phyloP scores from a whole-genome alignment of 495 filamentous ascomycete species.

The Hypoxylon cercidicola region DNA sequence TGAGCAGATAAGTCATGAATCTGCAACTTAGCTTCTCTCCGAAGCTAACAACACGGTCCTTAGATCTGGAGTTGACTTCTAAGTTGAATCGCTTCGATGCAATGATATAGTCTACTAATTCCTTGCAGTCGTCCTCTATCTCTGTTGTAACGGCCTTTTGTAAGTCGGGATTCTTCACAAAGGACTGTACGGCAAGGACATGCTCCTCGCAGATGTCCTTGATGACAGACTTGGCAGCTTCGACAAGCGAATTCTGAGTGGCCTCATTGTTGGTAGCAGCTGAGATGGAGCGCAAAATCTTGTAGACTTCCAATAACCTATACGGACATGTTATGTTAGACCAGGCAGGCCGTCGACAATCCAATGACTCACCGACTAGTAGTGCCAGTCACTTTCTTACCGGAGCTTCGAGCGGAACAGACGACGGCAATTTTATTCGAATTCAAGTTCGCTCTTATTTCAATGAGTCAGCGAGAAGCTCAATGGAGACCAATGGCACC shows the following conservation, averaged over 20 bases:
- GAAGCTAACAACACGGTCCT: constrained; percentile 90
- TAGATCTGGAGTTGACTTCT: constrained; percentile 80
- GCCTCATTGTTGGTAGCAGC: constrained; percentile 71
- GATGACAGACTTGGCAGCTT: constrained; percentile 75
- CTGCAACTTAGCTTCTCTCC: constrained; percentile 94
- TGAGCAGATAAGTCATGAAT: constrained; percentile 83
- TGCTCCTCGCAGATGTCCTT: constrained; percentile 80
- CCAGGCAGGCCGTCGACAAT: constrained; percentile 11
- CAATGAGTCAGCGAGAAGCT: constrained; percentile 28
- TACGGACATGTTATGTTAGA: constrained; percentile 22
- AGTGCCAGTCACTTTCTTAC: constrained; percentile 89
- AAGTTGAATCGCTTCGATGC: constrained; percentile 67
- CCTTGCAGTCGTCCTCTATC: constrained; percentile 77
- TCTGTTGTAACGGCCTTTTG: constrained; percentile 64
- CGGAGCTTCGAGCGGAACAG: constrained; percentile 91
- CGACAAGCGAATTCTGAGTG: constrained; percentile 72
- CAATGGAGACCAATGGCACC: constrained; percentile 10
- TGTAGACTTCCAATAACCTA: constrained; percentile 65
- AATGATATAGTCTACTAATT: constrained; percentile 64
- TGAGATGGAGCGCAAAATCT: constrained; percentile 75
- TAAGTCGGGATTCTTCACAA: constrained; percentile 70
- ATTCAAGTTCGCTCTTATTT: constrained; percentile 69
- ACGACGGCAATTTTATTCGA: constrained; percentile 83
- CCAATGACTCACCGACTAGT: constrained; percentile 83
- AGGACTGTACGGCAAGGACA: constrained; percentile 68